phyloP scores from a whole-genome alignment of 768 basidiomycete species.

The Clavulina sp. region DNA sequence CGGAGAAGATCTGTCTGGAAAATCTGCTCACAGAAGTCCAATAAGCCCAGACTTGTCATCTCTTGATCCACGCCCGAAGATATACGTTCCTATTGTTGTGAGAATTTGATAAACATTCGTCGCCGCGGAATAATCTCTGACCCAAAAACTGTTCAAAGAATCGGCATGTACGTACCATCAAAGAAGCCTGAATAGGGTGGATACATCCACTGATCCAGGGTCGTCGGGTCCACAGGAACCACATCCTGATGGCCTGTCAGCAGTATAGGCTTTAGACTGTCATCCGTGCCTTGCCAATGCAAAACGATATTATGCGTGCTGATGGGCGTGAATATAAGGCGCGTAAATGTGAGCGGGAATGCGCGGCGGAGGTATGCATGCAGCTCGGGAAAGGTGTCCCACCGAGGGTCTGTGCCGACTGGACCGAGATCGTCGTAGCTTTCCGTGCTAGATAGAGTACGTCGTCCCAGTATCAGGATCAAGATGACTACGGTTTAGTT shows the following conservation, averaged over 20 bases:
- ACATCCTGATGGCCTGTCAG: slow-evolving; percentile 59
- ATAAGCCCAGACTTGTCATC: slow-evolving; percentile 69
- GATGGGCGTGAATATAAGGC: slow-evolving; percentile 43
- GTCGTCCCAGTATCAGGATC: background rate
- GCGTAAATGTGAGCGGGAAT: slow-evolving; percentile 48
- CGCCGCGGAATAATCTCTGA: background rate
- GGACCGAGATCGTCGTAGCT: slow-evolving; percentile 32
- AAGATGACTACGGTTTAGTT: background rate
- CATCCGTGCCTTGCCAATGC: slow-evolving; percentile 50
- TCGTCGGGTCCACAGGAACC: slow-evolving; percentile 44
- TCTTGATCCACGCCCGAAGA: slow-evolving; percentile 60
- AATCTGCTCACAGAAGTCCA: slow-evolving; percentile 28
- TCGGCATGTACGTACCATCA: slow-evolving; percentile 17
- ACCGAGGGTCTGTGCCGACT: slow-evolving; percentile 33
- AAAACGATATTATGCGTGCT: slow-evolving; percentile 63
- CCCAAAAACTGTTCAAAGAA: too few species aligned
- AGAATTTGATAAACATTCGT: background rate
- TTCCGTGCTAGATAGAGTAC: slow-evolving; percentile 31
- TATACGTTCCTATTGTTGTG: slow-evolving; percentile 15
- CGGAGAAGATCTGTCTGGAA: too few species aligned
- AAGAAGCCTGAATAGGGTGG: slow-evolving; percentile 44
- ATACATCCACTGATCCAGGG: slow-evolving; percentile 39
- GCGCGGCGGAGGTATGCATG: slow-evolving; percentile 37
- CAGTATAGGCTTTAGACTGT: slow-evolving; percentile 47
- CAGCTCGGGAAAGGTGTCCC: slow-evolving; percentile 35